Conservation (phyloP, 495 filamentous ascomycete genomes). For the Jackrogersella multiformis region DNA sequence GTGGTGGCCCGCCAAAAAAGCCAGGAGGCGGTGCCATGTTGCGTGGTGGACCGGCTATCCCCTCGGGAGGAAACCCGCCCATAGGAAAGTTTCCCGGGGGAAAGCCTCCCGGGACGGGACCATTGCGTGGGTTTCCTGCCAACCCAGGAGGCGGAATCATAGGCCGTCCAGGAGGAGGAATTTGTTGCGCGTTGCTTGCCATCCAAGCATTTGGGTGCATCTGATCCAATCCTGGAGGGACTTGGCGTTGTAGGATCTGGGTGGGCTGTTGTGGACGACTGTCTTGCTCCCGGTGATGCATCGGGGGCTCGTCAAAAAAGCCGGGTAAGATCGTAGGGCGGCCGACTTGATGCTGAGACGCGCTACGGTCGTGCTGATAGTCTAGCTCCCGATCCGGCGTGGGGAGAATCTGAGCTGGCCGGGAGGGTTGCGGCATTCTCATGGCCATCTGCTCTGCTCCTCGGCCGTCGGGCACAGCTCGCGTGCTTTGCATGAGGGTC, state of each 20-base stretch:
- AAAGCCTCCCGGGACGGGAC: slow-evolving; percentile 57
- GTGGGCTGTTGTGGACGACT: slow-evolving; percentile 58
- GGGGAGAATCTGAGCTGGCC: slow-evolving; percentile 48
- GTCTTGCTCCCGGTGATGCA: slow-evolving; percentile 53
- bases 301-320: slow-evolving; percentile 55
- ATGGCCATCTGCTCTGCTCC: slow-evolving; percentile 53
- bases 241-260: slow-evolving; percentile 65
- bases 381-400: slow-evolving; percentile 54
- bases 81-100: slow-evolving; percentile 60
- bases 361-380: slow-evolving; percentile 50
- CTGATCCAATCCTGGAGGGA: slow-evolving; percentile 60
- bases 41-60: slow-evolving; percentile 50
- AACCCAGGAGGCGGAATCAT: slow-evolving; percentile 65
- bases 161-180: slow-evolving; percentile 53
- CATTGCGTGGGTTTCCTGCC: slow-evolving; percentile 53
- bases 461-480: slow-evolving; percentile 53
- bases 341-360: slow-evolving; percentile 44
- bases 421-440: slow-evolving; percentile 52
- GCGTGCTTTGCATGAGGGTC: slow-evolving; percentile 61
- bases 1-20: slow-evolving; percentile 57
- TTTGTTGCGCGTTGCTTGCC: slow-evolving; percentile 51
- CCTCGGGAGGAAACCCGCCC: slow-evolving; percentile 55
- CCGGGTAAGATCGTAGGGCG: slow-evolving; percentile 46
- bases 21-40: slow-evolving; percentile 60
- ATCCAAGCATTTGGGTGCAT: slow-evolving; percentile 55